phyloP scores from a whole-genome alignment of 768 basidiomycete species.

The Mrakia blollopis region DNA sequence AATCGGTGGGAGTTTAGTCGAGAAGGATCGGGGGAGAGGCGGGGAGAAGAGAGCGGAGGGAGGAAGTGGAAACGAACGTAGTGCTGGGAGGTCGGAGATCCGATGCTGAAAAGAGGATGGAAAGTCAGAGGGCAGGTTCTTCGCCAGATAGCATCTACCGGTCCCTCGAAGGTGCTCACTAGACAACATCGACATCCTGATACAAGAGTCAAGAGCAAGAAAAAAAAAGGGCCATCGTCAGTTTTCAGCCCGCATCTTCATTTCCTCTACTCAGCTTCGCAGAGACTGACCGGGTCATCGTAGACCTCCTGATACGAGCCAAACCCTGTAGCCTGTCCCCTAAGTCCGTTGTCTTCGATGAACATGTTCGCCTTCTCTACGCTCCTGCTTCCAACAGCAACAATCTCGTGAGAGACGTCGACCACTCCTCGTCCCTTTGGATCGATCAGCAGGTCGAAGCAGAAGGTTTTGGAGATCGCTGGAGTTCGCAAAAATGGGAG shows the following conservation, averaged over 20 bases:
- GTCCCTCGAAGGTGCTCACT: background rate
- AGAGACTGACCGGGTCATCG: slow-evolving; percentile 55
- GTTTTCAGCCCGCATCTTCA: no score
- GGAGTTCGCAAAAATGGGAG: background rate
- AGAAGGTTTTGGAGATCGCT: slow-evolving; percentile 61
- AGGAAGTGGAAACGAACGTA: slow-evolving; percentile 45
- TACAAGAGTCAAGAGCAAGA: background rate
- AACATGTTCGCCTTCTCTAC: slow-evolving; percentile 66
- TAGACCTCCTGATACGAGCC: slow-evolving; percentile 72
- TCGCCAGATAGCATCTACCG: no score
- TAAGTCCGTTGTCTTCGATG: slow-evolving; percentile 53
- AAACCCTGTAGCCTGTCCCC: slow-evolving; percentile 59
- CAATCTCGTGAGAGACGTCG: slow-evolving; percentile 32
- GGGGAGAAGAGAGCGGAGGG: background rate
- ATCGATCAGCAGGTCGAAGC: slow-evolving; percentile 67
- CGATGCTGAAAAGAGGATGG: slow-evolving; percentile 43
- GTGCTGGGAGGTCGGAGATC: slow-evolving; percentile 80
- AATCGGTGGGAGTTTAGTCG: background rate
- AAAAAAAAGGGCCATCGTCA: slow-evolving; percentile 8
- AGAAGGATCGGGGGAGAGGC: no score
- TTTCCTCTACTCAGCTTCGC: background rate
- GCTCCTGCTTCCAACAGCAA: slow-evolving; percentile 71
- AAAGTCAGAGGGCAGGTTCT: background rate
- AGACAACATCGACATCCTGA: slow-evolving; percentile 48
- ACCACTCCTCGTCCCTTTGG: slow-evolving; percentile 58